Base-by-base conservation (phyloP, 495 filamentous ascomycete species). In the Talaromyces ruber region DNA sequence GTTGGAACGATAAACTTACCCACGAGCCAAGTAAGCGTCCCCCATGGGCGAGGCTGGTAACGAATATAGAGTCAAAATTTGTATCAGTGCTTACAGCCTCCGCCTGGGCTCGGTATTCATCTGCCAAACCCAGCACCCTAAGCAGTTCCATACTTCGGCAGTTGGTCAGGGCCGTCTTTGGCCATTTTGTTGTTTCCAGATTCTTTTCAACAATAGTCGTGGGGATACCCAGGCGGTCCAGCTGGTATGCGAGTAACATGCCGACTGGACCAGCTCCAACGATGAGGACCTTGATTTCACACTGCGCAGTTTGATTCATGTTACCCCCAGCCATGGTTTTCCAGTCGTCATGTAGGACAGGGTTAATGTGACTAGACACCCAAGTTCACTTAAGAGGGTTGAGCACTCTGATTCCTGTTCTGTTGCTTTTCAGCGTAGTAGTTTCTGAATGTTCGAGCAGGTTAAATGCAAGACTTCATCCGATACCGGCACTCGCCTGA, bases 111-210 rank as follows among this genome's bases (percentile, higher is more conserved):
- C 63, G 34, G 18, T 64, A 61, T 7, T 62, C 64, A 43, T 74
- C 67, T 2, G 70, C 72, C 1, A 76, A 39, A 5, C 72, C 72
- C 11, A 74, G 55, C 4, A 50, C 39, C 3, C 67, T 59, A 16
- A 74, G 65, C 9, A 72, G 51, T 58, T 76, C 74, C 72, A 76
- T 75, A 18, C 64, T 64, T 1, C 71, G 66, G 32, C 50, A 59
- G 51, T 72, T 74, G 0, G 72, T 74, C 3, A 72, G 25, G 60
- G 74, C 74, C 72, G 74, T 72, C 55, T 74, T 76, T 3, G 63
- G 67, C 68, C 71, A 71, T 56, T 64, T 65, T 47, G 71, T 74
- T 26, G 70, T 74, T 14, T 62, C 37, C 1, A 21, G 16, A 32
- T 68, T 67, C 14, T 52, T 22, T 50, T 72, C 70, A 7, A 39